phyloP scores from a whole-genome alignment of 202 grass and related monocot genomes.

The Schoenoplectus tabernaemontani region DNA sequence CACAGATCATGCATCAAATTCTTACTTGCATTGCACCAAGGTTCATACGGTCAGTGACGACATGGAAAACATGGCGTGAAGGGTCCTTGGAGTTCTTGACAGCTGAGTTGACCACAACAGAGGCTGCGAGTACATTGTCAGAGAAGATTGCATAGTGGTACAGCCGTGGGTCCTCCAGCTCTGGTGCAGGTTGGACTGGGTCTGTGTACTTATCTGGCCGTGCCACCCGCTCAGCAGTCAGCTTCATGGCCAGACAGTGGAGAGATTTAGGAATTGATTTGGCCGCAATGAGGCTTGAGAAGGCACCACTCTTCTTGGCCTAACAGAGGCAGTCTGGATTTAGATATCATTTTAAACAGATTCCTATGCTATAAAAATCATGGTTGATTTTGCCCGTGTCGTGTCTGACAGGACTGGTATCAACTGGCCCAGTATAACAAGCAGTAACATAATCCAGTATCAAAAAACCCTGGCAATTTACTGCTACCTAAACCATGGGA shows the following conservation, averaged over 20 bases:
- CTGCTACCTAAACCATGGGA: neutral
- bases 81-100: conserved; percentile 67
- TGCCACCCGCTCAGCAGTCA: conserved; percentile 81
- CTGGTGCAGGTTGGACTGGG: conserved; percentile 25
- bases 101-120: conserved; percentile 82
- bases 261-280: conserved; percentile 91
- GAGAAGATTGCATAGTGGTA: conserved; percentile 99
- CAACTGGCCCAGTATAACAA: neutral
- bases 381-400: neutral
- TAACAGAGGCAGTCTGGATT: neutral
- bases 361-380: neutral
- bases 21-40: conserved; percentile 88
- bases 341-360: neutral
- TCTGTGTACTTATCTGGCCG: conserved; percentile 46
- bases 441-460: neutral
- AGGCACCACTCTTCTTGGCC: conserved; percentile 81
- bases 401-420: neutral
- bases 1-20: neutral
- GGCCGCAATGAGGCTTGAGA: conserved; percentile 88
- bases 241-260: conserved; percentile 92
- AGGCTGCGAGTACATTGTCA: conserved; percentile 92
- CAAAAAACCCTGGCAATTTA: neutral
- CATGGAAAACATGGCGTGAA: conserved; percentile 82
- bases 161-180: conserved; percentile 60
- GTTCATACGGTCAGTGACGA: conserved; percentile 95